Conservation (phyloP, 179 eudicot species). For the Carnegiea gigantea region DNA sequence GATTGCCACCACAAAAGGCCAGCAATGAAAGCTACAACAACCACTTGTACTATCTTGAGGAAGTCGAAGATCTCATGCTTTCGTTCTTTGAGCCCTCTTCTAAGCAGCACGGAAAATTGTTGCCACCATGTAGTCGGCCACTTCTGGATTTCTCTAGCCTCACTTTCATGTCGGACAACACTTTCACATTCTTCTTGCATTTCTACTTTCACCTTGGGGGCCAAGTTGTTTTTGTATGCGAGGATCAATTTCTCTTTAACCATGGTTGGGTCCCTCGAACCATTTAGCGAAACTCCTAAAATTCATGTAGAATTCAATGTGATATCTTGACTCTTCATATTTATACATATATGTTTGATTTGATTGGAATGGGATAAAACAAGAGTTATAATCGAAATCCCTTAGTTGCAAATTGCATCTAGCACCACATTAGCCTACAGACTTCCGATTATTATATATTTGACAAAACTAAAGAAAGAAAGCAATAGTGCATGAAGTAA, state of each 20-base stretch:
- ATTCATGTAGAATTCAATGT: not conserved
- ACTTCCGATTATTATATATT: too few relatives aligned
- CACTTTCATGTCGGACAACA: slow-evolving; percentile 15
- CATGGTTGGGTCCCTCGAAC: slow-evolving; percentile 42
- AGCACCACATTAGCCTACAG: too few relatives aligned
- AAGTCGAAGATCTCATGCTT: slow-evolving; percentile 58
- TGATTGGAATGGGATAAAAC: too few relatives aligned
- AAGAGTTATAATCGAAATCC: too few relatives aligned
- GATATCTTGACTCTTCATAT: too few relatives aligned
- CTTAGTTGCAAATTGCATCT: too few relatives aligned
- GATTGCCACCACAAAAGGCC: slow-evolving; percentile 91
- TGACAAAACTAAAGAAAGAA: too few relatives aligned
- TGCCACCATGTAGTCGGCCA: slow-evolving; percentile 90
- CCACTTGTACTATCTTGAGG: slow-evolving; percentile 53
- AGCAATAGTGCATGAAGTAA: too few relatives aligned
- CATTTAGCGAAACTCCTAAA: slow-evolving; percentile 57
- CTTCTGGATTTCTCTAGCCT: slow-evolving; percentile 21
- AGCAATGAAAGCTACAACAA: slow-evolving; percentile 49
- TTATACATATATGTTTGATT: too few relatives aligned
- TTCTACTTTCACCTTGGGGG: slow-evolving; percentile 43
- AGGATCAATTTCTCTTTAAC: slow-evolving; percentile 53
- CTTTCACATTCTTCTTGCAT: slow-evolving; percentile 19
- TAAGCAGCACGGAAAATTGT: slow-evolving; percentile 60
- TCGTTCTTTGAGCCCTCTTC: slow-evolving; percentile 76
- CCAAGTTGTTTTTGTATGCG: slow-evolving; percentile 51